These are phyloP conservation scores for Stemphylium beticola DNA, from an alignment of 2,329 filamentous ascomycete species.

Conservation along the genomic window DNA sequence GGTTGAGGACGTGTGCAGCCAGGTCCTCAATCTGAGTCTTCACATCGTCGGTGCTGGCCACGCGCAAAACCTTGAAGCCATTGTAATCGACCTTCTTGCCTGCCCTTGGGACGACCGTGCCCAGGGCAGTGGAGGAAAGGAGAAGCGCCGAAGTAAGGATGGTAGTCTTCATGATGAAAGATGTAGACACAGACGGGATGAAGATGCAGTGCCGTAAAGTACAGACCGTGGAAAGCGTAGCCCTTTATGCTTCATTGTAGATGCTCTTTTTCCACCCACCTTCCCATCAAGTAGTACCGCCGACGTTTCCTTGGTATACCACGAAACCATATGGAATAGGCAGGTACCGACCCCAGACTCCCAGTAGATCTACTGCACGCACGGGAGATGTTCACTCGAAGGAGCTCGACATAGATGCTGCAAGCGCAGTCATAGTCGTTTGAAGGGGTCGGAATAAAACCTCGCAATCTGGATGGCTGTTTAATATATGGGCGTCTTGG, in stretches of 20 bases:
- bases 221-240: neutral
- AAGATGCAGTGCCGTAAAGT: slow-evolving; percentile 1
- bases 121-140: slow-evolving; percentile 28
- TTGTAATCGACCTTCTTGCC: slow-evolving; percentile 44
- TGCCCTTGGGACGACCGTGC: slow-evolving; percentile 32
- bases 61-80: slow-evolving; percentile 46
- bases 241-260: slow-evolving; percentile 22
- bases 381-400: slow-evolving; percentile 31
- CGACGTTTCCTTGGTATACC: slow-evolving; percentile 10
- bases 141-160: slow-evolving; percentile 37
- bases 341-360: slow-evolving; percentile 26
- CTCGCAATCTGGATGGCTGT: slow-evolving; percentile 26
- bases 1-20: slow-evolving; percentile 42
- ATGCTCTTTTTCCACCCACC: slow-evolving; percentile 14
- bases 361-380: slow-evolving; percentile 19
- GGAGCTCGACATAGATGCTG: slow-evolving; percentile 12
- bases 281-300: slow-evolving; percentile 28
- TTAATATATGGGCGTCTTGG: slow-evolving; percentile 40
- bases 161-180: slow-evolving; percentile 36
- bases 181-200: slow-evolving; percentile 4
- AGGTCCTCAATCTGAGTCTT: slow-evolving; percentile 40
- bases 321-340: slow-evolving; percentile 25
- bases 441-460: slow-evolving; percentile 6
- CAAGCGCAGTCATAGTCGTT: slow-evolving; percentile 28
- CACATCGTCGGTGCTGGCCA: slow-evolving; percentile 29